Percentiles rank a stretch among this genome's conserved stretches.
phyloP scores from a whole-genome alignment of 352 stramenopile species.

The Pythium coloratum region DNA sequence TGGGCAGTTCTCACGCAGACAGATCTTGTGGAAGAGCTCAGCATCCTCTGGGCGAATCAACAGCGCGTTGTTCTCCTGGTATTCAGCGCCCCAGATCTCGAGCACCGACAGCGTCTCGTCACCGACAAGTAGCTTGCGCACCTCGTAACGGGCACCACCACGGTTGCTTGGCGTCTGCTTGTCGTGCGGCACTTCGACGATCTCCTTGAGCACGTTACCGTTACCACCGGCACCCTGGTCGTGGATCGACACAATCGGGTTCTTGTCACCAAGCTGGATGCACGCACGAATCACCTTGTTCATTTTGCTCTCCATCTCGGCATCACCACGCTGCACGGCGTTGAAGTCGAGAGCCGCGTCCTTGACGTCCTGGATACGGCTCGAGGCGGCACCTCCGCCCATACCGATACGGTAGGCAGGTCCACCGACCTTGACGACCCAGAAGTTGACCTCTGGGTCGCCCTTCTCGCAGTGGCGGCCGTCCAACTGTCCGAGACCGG shows the following conservation, averaged over 20 bases:
- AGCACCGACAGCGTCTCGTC: conserved; percentile 98
- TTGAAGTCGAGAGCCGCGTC: conserved; percentile 98
- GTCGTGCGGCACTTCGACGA: conserved; percentile 90
- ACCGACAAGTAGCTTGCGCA: conserved; percentile 96
- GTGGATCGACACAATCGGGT: conserved; percentile 99
- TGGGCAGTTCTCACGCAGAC: conserved; percentile 96
- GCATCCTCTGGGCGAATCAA: conserved; percentile 91
- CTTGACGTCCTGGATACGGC: conserved; percentile 92
- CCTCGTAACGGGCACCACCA: conserved; percentile 91
- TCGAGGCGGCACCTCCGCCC: conserved; percentile 96
- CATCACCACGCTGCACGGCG: conserved; percentile 98
- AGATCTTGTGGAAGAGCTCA: conserved; percentile 94
- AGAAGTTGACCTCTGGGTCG: conserved; percentile 94
- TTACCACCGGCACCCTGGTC: conserved; percentile 99
- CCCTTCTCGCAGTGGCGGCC: conserved; percentile 93
- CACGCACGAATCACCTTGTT: conserved; percentile 99
- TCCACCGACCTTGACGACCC: conserved; percentile 98
- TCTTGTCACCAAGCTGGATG: conserved; percentile 95
- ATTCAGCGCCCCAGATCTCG: conserved; percentile 99
- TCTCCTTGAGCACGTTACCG: conserved; percentile 99
- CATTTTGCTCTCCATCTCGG: conserved; percentile 99
- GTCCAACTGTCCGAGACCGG: conserved; percentile 96
- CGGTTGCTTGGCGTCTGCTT: conserved; percentile 88
- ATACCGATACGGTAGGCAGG: conserved; percentile 99
- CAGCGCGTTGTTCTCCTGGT: conserved; percentile 99